phyloP scores from a whole-genome alignment of 129 eudicot species.

The Solidago caesia region DNA sequence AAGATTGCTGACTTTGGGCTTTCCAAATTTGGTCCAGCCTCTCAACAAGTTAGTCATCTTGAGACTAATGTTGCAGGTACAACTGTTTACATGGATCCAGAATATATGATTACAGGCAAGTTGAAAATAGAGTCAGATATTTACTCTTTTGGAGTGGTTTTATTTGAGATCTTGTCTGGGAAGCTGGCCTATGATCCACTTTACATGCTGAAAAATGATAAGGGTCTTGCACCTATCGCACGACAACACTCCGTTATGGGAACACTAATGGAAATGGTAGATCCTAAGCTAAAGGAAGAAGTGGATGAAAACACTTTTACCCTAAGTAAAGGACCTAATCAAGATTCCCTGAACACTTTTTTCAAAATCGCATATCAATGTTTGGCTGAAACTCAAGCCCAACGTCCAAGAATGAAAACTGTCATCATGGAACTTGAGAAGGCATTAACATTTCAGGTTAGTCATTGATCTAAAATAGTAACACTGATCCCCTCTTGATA shows the following conservation, averaged over 20 bases:
- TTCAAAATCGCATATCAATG: not conserved
- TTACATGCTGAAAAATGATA: not conserved
- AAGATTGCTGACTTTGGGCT: slow-evolving; percentile 68
- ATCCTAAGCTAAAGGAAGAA: slow-evolving; percentile 2
- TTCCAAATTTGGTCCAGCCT: slow-evolving; percentile 42
- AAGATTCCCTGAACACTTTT: not conserved
- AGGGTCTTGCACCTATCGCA: not conserved
- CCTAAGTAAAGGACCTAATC: not conserved
- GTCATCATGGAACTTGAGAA: not conserved
- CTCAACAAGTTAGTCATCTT: slow-evolving; percentile 40
- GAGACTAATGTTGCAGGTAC: slow-evolving; percentile 51
- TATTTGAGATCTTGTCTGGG: not conserved
- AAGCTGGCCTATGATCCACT: not conserved
- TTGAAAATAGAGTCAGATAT: not conserved
- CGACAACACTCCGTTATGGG: not conserved
- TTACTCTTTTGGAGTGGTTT: not conserved
- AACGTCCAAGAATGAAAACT: not conserved
- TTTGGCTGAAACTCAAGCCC: not conserved
- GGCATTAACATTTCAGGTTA: not conserved
- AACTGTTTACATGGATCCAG: not conserved
- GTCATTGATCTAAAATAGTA: not conserved
- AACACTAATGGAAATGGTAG: not conserved
- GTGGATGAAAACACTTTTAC: not conserved
- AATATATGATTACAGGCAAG: not conserved
- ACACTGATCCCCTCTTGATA: not conserved